These are phyloP conservation scores for Talaromyces sp. DNA, from an alignment of 2,329 filamentous ascomycete species.

Conservation along the genomic window DNA sequence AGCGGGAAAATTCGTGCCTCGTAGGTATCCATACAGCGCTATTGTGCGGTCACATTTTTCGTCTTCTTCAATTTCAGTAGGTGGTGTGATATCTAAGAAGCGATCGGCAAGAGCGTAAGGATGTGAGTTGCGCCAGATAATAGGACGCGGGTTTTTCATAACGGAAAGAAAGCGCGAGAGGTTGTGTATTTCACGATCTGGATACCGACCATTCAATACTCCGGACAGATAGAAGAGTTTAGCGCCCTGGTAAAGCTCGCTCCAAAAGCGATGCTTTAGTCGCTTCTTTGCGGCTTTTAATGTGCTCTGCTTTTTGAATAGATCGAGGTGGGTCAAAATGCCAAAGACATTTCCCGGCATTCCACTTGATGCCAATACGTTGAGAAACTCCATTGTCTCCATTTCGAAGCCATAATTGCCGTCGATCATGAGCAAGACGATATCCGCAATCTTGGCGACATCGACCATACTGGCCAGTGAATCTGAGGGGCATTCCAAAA, in stretches of 20 bases:
- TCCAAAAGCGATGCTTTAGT: slow-evolving; percentile 94
- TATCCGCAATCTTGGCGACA: slow-evolving; percentile 93
- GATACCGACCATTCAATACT: slow-evolving; percentile 93
- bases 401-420: slow-evolving; percentile 99
- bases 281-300: slow-evolving; percentile 93
- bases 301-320: slow-evolving; percentile 90
- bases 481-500: slow-evolving; percentile 91
- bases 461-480: slow-evolving; percentile 96
- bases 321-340: slow-evolving; percentile 89
- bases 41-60: slow-evolving; percentile 86
- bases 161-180: slow-evolving; percentile 91
- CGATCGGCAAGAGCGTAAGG: slow-evolving; percentile 91
- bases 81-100: slow-evolving; percentile 91
- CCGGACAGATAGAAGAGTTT: slow-evolving; percentile 96
- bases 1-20: slow-evolving; percentile 89
- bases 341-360: slow-evolving; percentile 99
- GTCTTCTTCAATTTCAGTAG: slow-evolving; percentile 83
- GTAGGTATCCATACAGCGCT: slow-evolving; percentile 85
- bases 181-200: slow-evolving; percentile 94
- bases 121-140: slow-evolving; percentile 94
- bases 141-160: slow-evolving; percentile 97
- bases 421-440: slow-evolving; percentile 96
- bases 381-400: slow-evolving; percentile 99
- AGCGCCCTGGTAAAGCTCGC: slow-evolving; percentile 91
- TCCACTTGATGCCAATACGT: slow-evolving; percentile 84